Evolutionary conservation across 176 grass and related monocot species (phyloP).

Genomic region (Raddia distichophylla): DNA sequence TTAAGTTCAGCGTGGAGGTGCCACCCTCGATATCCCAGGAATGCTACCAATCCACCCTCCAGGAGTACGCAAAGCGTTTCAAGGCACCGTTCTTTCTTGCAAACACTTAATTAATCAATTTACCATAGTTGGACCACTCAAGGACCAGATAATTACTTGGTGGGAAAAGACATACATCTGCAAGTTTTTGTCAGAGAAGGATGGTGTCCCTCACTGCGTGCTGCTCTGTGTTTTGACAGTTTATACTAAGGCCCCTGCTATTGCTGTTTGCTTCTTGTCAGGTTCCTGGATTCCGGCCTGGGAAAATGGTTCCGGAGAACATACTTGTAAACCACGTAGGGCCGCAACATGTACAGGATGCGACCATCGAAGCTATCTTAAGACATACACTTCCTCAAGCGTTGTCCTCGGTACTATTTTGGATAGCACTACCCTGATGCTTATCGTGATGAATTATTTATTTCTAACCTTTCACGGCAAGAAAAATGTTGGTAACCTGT

Average conservation of each 20-base stretch:
- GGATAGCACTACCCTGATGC: slow-evolving; percentile 13
- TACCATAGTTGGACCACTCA: slow-evolving; percentile 19
- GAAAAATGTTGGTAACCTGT: slow-evolving; percentile 15
- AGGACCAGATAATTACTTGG: background rate
- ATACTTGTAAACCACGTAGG: slow-evolving; percentile 83
- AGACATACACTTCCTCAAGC: slow-evolving; percentile 88
- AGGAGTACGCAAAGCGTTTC: slow-evolving; percentile 64
- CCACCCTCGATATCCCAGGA: slow-evolving; percentile 67
- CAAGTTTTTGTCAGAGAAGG: slow-evolving; percentile 5
- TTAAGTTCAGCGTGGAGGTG: slow-evolving; percentile 89
- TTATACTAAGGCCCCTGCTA: slow-evolving; percentile 23
- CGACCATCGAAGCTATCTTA: slow-evolving; percentile 84
- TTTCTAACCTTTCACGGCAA: background rate
- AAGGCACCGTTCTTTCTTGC: slow-evolving; percentile 59
- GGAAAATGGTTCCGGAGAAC: slow-evolving; percentile 76
- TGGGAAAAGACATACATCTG: background rate
- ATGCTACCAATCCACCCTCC: slow-evolving; percentile 66
- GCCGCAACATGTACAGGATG: slow-evolving; percentile 59
- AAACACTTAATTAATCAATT: background rate
- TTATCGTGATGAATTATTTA: slow-evolving; percentile 18
- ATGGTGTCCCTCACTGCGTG: background rate
- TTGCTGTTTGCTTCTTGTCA: slow-evolving; percentile 46
- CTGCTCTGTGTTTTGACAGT: background rate
- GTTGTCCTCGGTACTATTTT: slow-evolving; percentile 69
- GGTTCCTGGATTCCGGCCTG: slow-evolving; percentile 92